Conservation (phyloP, 106 monocot genomes). For the Allium cepa region DNA sequence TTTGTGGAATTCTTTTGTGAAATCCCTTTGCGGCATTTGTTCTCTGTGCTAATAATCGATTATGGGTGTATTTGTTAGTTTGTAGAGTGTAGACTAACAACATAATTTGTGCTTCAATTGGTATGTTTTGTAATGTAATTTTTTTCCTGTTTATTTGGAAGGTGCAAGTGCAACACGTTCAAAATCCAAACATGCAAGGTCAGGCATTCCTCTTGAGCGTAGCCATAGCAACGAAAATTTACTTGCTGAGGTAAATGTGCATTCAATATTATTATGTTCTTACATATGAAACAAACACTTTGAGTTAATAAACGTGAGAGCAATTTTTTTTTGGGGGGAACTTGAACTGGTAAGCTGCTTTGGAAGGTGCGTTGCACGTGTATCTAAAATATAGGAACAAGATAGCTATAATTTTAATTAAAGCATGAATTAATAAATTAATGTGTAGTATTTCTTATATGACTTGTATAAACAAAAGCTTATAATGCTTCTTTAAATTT, state of each 20-base stretch:
- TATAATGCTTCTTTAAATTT: no score
- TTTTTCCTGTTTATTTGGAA: constrained; percentile 8
- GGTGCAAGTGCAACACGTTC: constrained; percentile 21
- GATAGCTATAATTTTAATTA: not conserved
- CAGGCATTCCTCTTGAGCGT: constrained; percentile 24
- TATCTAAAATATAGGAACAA: not conserved
- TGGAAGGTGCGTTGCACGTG: not conserved
- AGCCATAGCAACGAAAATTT: constrained; percentile 31
- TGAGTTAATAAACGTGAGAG: not conserved
- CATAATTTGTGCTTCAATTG: not conserved
- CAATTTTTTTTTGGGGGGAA: not conserved
- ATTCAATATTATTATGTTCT: not conserved
- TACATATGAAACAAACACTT: not conserved
- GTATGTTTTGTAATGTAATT: not conserved
- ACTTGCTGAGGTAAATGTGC: constrained; percentile 47
- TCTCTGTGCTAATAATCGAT: constrained; percentile 19
- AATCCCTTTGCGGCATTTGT: no score
- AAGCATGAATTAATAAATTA: no score
- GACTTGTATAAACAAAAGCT: no score
- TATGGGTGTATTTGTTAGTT: constrained; percentile 14
- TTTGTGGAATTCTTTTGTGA: no score
- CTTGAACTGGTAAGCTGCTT: not conserved
- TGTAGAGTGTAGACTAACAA: constrained; percentile 25
- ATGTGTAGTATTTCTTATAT: no score
- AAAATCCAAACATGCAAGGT: constrained; percentile 38